Evolutionary conservation across 805 yeast species (phyloP).

Genomic region (Starmerella floricola): DNA sequence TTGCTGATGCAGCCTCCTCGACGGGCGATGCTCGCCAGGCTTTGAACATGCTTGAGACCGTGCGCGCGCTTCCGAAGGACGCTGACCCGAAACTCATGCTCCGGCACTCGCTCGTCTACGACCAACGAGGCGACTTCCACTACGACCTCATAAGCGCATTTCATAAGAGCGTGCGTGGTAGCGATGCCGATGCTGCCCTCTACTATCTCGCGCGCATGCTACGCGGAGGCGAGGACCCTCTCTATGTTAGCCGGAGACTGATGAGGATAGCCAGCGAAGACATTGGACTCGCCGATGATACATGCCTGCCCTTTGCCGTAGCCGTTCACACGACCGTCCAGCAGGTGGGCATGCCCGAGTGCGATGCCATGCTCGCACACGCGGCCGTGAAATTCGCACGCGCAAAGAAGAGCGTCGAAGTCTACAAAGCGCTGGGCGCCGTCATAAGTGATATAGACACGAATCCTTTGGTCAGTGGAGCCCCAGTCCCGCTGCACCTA

Average conservation of each 20-base stretch:
- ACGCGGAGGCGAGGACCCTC: slow-evolving; percentile 85
- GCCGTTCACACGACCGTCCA: slow-evolving; percentile 79
- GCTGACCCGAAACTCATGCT: slow-evolving; percentile 31
- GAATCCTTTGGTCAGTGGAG: slow-evolving; percentile 47
- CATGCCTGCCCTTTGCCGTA: slow-evolving; percentile 74
- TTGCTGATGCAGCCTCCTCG: slow-evolving; percentile 47
- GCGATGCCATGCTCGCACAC: slow-evolving; percentile 77
- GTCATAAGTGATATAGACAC: slow-evolving; percentile 48
- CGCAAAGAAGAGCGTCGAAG: slow-evolving; percentile 75
- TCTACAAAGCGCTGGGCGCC: slow-evolving; percentile 65
- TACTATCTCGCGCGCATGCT: slow-evolving; percentile 82
- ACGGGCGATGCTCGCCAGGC: slow-evolving; percentile 87
- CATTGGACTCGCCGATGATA: slow-evolving; percentile 72
- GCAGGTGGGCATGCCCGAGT: slow-evolving; percentile 90
- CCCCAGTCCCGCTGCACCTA: slow-evolving; percentile 56
- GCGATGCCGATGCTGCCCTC: slow-evolving; percentile 78
- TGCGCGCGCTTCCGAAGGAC: slow-evolving; percentile 19
- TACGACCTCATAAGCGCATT: slow-evolving; percentile 93
- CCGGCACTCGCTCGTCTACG: slow-evolving; percentile 52
- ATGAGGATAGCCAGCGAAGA: slow-evolving; percentile 93
- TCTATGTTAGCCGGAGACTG: slow-evolving; percentile 82
- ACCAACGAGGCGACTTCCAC: slow-evolving; percentile 80
- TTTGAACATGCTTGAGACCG: slow-evolving; percentile 62
- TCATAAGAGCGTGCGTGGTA: slow-evolving; percentile 85
- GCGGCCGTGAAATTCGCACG: slow-evolving; percentile 82